Evolutionary conservation across 768 basidiomycete genomes (phyloP).

Genomic region (Suillus americanus): DNA sequence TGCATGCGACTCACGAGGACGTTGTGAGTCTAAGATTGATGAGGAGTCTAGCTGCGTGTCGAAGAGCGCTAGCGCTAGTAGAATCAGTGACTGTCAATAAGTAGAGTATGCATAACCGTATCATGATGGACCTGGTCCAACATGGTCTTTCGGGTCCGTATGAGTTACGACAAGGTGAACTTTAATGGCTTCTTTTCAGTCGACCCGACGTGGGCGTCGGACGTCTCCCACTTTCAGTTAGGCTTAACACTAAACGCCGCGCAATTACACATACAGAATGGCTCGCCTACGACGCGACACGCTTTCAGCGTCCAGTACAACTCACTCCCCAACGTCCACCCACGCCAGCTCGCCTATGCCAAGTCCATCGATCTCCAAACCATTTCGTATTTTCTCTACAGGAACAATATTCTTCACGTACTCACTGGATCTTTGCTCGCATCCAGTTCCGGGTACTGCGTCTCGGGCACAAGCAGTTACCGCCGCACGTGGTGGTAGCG

Average conservation of each 20-base stretch:
- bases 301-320: neutral
- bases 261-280: conserved; percentile 14
- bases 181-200: conserved; percentile 4
- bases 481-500: conserved; percentile 69
- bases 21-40: neutral
- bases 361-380: conserved; percentile 22
- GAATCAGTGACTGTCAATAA: neutral
- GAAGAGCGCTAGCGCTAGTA: neutral
- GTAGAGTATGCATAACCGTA: neutral
- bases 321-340: conserved; percentile 2
- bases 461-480: conserved; percentile 72
- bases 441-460: conserved; percentile 57
- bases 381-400: conserved; percentile 74
- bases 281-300: conserved; percentile 30
- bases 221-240: conserved; percentile 1
- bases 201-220: neutral
- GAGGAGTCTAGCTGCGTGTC: neutral
- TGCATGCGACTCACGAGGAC: neutral
- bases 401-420: conserved; percentile 82
- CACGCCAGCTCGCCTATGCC: conserved; percentile 15
- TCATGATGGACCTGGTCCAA: neutral
- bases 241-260: conserved; percentile 1
- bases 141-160: neutral
- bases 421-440: conserved; percentile 58
- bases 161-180: neutral